Conservation (phyloP, 495 filamentous ascomycete genomes). For the Glonium stellatum region DNA sequence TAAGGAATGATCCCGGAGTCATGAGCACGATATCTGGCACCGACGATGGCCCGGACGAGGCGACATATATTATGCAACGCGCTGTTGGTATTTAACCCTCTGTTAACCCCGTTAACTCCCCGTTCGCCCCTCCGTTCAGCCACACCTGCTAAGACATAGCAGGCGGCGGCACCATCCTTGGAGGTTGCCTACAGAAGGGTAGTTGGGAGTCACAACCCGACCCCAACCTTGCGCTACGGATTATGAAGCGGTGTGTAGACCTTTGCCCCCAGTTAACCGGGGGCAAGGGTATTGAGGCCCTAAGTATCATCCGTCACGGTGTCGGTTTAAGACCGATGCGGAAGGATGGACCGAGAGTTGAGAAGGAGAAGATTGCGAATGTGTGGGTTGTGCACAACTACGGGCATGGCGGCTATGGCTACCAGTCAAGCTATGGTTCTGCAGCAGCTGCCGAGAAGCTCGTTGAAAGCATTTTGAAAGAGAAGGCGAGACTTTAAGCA, state of each 20-base stretch:
- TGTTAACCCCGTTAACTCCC: neutral
- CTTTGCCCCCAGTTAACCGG: constrained; percentile 63
- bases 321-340: constrained; percentile 80
- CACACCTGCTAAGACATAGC: neutral
- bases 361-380: constrained; percentile 68
- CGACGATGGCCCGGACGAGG: constrained; percentile 74
- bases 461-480: constrained; percentile 54
- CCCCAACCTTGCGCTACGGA: constrained; percentile 69
- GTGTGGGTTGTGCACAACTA: constrained; percentile 88
- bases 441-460: constrained; percentile 61
- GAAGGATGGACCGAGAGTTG: constrained; percentile 68
- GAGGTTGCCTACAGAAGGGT: constrained; percentile 76
- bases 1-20: constrained; percentile 69
- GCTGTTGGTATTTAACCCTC: constrained; percentile 45
- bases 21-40: constrained; percentile 68
- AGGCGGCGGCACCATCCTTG: constrained; percentile 71
- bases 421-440: constrained; percentile 84
- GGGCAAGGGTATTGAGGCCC: constrained; percentile 68
- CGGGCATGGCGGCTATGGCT: constrained; percentile 86
- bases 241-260: constrained; percentile 79
- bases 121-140: neutral
- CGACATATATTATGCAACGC: constrained; percentile 86
- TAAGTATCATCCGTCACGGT: constrained; percentile 81
- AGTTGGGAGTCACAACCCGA: constrained; percentile 80
- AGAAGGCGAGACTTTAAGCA: constrained; percentile 29